Evolutionary conservation across 2,329 filamentous ascomycete species (phyloP), one percentile per base, ranked within the genome.

Genomic region (Blastomyces silverae): DNA sequence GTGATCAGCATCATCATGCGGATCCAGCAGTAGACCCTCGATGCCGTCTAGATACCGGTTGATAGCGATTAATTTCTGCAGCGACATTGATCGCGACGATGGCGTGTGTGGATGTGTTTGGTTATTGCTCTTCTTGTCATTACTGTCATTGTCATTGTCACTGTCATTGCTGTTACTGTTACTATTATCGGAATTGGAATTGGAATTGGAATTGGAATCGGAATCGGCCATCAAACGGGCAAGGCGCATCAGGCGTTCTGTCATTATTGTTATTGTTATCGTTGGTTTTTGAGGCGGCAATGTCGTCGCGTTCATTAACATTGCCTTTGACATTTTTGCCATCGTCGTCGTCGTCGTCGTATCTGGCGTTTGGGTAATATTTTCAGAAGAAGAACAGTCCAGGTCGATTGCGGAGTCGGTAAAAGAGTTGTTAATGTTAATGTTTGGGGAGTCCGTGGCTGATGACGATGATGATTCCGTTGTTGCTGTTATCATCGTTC

Each of bases 161-260:
- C 28, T n/a, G 5, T 42, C 17, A 34, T n/a, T 56, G 7, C n/a
- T 56, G 17, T 11, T 44, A 13, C 13, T 59, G 8, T 20, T 44
- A 3, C 10, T 46, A 28, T 59, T 46, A 46, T 59, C 37, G 22
- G 57, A 17, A 28, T 42, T 31, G 31, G 55, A 22, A 50, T 7
- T n/a, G 46, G 28, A 31, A 31, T 31, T 31, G 28, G 37, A 20
- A 15, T n/a, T 20, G 53, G 53, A 37, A n/a, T 56, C 11, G 28
- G 31, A 56, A 37, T 71, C 67, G 22, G 72, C 71, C n/a, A 76
- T 62, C 25, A 72, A 69, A 31, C 67, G 66, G 2, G 75, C 73
- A 17, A 79, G 67, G 61, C 73, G 73, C 56, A 73, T 70, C 6
- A 79, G 70, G 63, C 74, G 66, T 62, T 75, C 69, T 74, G 63